Evolutionary conservation across 148 eudicot species (phyloP).

Genomic region (Cornus suecica): DNA sequence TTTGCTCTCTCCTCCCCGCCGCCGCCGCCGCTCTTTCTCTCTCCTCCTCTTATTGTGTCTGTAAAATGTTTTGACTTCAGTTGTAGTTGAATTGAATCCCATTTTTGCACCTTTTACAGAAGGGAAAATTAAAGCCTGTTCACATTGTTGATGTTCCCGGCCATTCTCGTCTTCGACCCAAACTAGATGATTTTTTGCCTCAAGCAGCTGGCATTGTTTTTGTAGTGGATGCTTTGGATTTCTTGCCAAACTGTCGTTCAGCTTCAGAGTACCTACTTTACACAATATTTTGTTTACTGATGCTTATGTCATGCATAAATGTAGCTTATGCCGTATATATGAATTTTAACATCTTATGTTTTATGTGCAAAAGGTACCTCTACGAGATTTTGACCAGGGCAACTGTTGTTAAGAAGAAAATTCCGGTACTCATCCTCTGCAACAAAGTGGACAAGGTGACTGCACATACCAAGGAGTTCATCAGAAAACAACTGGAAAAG

Average conservation of each 20-base stretch:
- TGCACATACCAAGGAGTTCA: conserved; percentile 90
- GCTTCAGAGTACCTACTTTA: conserved; percentile 71
- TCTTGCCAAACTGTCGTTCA: conserved; percentile 73
- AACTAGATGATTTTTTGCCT: conserved; percentile 87
- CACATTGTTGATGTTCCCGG: conserved; percentile 95
- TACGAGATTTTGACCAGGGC: conserved; percentile 83
- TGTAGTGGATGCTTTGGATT: conserved; percentile 89
- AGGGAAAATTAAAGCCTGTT: conserved; percentile 70
- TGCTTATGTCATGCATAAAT: too few species aligned
- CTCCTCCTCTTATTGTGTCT: not conserved
- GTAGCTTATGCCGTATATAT: not conserved
- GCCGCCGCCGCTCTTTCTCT: too few species aligned
- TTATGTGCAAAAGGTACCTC: conserved; percentile 50
- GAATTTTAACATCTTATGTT: not conserved
- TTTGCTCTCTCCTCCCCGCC: not conserved
- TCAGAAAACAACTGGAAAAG: conserved; percentile 92
- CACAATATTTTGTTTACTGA: not conserved
- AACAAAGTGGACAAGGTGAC: conserved; percentile 93
- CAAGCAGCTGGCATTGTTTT: conserved; percentile 83
- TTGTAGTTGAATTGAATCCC: too few species aligned
- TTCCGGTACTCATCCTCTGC: conserved; percentile 79
- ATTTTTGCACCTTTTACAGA: conserved; percentile 31
- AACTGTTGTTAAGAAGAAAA: conserved; percentile 66
- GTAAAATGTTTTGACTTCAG: not conserved
- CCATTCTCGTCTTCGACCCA: conserved; percentile 85